phyloP scores from a whole-genome alignment of 2,329 filamentous ascomycete species.

The Pseudogymnoascus sp. region DNA sequence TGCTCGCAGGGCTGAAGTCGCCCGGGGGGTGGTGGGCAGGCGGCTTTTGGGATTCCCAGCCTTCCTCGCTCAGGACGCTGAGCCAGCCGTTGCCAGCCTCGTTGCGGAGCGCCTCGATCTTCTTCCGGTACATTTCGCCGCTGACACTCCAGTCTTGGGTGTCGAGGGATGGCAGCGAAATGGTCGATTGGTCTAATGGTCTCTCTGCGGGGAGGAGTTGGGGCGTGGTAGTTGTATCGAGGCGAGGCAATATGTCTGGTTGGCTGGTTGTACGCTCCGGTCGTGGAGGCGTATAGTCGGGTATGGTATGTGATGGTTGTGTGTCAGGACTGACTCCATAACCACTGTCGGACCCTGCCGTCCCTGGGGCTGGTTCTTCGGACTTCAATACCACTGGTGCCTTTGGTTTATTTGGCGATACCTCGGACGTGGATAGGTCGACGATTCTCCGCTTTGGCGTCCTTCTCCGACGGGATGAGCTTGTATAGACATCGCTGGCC shows the following conservation, averaged over 20 bases:
- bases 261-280: conserved; percentile 21
- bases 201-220: conserved; percentile 23
- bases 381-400: conserved; percentile 17
- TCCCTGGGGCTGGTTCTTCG: conserved; percentile 16
- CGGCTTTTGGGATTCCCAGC: conserved; percentile 40
- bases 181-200: conserved; percentile 18
- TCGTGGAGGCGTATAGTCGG: conserved; percentile 24
- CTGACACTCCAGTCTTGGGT: conserved; percentile 55
- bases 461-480: conserved; percentile 49
- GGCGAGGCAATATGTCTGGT: conserved; percentile 19
- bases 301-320: conserved; percentile 20
- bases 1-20: conserved; percentile 24
- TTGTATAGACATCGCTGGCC: conserved; percentile 50
- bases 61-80: conserved; percentile 74
- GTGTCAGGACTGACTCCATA: conserved; percentile 26
- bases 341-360: conserved; percentile 19
- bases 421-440: conserved; percentile 44
- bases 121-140: conserved; percentile 75
- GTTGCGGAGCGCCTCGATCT: conserved; percentile 76
- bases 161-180: conserved; percentile 21
- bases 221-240: conserved; percentile 23
- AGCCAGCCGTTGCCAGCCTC: conserved; percentile 85
- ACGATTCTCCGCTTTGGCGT: conserved; percentile 57
- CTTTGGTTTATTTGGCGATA: conserved; percentile 7
- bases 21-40: conserved; percentile 18